phyloP scores from a whole-genome alignment of 768 basidiomycete species.

The Lentinula edodes region DNA sequence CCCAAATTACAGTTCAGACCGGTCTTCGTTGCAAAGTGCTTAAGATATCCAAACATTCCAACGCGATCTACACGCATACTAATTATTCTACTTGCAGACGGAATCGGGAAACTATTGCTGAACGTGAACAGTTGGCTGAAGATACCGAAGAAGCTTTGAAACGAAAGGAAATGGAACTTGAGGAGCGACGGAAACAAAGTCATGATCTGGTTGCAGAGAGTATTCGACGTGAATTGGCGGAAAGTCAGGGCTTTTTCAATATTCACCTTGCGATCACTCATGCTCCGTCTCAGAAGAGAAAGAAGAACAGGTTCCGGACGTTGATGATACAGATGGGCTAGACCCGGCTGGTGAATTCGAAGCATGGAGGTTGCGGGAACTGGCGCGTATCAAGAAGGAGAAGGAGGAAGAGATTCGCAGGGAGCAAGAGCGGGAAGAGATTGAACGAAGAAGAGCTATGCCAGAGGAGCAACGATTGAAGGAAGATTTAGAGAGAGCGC shows the following conservation, averaged over 20 bases:
- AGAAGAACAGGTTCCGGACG: slow-evolving; percentile 73
- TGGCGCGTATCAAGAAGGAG: slow-evolving; percentile 90
- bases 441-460: slow-evolving; percentile 85
- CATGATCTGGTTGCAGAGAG: slow-evolving; percentile 93
- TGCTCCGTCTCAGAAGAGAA: slow-evolving; percentile 67
- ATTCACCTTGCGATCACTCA: not conserved
- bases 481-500: slow-evolving; percentile 87
- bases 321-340: slow-evolving; percentile 93
- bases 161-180: slow-evolving; percentile 68
- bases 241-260: slow-evolving; percentile 54
- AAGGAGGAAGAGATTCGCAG: slow-evolving; percentile 80
- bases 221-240: slow-evolving; percentile 84
- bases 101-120: slow-evolving; percentile 65
- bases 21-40: slow-evolving; percentile 89
- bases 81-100: slow-evolving; percentile 41
- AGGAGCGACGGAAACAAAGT: slow-evolving; percentile 81
- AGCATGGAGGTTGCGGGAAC: slow-evolving; percentile 91
- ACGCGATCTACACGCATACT: not conserved
- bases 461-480: slow-evolving; percentile 90
- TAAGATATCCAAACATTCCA: not conserved
- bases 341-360: slow-evolving; percentile 91
- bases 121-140: slow-evolving; percentile 59
- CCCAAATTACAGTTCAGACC: slow-evolving; percentile 81
- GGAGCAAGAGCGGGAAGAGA: slow-evolving; percentile 84
- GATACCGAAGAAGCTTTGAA: slow-evolving; percentile 72